Evolutionary conservation across 2,329 filamentous ascomycete species (phyloP), one percentile per base, ranked within the genome.

Genomic region (Penicillium brevicompactum): DNA sequence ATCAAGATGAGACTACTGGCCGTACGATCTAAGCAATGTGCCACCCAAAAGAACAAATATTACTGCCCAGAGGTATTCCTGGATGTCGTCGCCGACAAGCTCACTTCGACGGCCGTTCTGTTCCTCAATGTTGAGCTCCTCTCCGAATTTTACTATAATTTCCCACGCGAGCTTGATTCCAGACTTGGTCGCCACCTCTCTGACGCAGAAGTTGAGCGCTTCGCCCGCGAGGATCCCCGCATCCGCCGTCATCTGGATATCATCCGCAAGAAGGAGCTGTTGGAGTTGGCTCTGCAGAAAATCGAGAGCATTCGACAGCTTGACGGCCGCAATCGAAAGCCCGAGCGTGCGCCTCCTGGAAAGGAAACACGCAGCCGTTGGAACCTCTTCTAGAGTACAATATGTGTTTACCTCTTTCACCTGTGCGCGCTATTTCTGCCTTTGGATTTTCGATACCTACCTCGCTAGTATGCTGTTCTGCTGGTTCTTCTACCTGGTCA

Each of bases 101-200:
- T 99, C 46, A 95, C 93, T 3, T 89, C 91, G 1, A 99, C 94
- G 0, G 93, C 94, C 2, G 94, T 99, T 8, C 85, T 99, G 0
- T 99, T 99, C 81, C 84, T 99, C 30, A 97, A 99, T 68, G 94
- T 97, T 10, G 95, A 99, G 77, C 83, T 99, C 18, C 84, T 99
- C 16, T 93, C 90, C 2, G 96, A 99, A 70, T 99, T 97, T 73
- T 97, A 96, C 78, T 96, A 97, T 77, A 92, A 94, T 70, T 99
- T 99, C 75, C 94, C 94, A 0, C 85, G 94, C 38, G 92, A 97
- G 71, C 84, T 99, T 11, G 94, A 99, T 72, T 79, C 88, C 56
- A 86, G 92, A 32, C 87, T 99, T 10, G 91, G 93, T 44, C 86
- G 91, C 24, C 88, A 91, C 65, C 81, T 97, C 57, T 85, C 85